phyloP scores from a whole-genome alignment of 2,329 filamentous ascomycete species.

The Alternaria gansuensis region DNA sequence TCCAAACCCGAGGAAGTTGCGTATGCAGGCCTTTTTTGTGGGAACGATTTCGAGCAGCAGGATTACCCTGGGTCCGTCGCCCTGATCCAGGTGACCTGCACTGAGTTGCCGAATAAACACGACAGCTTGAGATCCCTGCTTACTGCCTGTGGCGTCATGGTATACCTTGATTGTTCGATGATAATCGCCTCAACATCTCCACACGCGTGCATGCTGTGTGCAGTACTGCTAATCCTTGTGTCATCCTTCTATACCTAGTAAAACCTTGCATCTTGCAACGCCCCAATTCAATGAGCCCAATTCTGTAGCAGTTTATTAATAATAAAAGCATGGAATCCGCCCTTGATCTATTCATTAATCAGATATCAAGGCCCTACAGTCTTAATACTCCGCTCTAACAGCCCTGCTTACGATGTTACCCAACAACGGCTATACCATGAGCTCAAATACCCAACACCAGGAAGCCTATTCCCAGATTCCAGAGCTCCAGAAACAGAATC shows the following conservation, averaged over 20 bases:
- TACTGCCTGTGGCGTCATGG: conserved; percentile 6
- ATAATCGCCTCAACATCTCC: conserved; percentile 1
- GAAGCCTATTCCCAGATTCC: background rate
- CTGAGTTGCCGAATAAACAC: background rate
- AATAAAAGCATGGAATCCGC: background rate
- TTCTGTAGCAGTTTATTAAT: background rate
- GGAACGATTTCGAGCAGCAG: too few relatives aligned
- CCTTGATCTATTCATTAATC: background rate
- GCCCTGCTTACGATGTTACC: conserved; percentile 1
- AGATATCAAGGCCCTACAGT: background rate
- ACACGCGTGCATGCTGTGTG: background rate
- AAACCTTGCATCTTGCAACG: conserved; percentile 3
- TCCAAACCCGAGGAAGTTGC: background rate
- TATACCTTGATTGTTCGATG: conserved; percentile 4
- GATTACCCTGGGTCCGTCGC: conserved; percentile 1
- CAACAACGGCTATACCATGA: background rate
- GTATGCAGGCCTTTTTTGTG: too few relatives aligned
- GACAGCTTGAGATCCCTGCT: background rate
- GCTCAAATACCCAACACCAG: too few relatives aligned
- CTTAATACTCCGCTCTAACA: background rate
- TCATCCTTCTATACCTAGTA: background rate
- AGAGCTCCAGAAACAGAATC: conserved; percentile 1
- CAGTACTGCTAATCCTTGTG: conserved; percentile 3
- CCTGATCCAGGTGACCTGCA: background rate
- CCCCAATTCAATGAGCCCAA: background rate